Evolutionary conservation across 352 stramenopile species (phyloP).

Genomic region (Thraustochytrium striatum): DNA sequence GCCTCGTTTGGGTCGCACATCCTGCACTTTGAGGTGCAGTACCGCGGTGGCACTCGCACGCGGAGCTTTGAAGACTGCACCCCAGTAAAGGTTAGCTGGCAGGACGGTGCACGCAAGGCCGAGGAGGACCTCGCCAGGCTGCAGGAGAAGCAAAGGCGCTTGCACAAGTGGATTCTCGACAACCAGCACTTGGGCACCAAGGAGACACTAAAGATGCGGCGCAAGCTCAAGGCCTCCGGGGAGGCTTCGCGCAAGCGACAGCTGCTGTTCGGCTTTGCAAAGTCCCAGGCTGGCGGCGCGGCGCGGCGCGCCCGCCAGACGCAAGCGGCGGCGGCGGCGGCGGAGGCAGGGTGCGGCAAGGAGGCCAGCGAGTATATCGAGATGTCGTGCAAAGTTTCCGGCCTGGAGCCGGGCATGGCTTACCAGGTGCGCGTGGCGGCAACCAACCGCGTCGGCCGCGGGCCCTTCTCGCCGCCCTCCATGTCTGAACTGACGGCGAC

Average conservation of each 20-base stretch:
- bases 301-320: not conserved
- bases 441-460: conserved; percentile 8
- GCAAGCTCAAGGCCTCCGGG: conserved; percentile 1
- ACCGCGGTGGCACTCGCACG: not conserved
- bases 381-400: conserved; percentile 1
- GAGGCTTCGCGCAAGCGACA: not conserved
- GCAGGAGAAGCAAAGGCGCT: no score
- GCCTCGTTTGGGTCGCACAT: conserved; percentile 37
- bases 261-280: not conserved
- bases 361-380: not conserved
- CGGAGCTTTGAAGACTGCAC: conserved; percentile 20
- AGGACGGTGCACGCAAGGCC: not conserved
- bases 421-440: conserved; percentile 21
- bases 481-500: not conserved
- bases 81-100: not conserved
- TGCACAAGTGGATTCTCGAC: conserved; percentile 10
- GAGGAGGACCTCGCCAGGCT: not conserved
- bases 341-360: no score
- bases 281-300: not conserved
- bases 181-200: conserved; percentile 37
- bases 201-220: conserved; percentile 19
- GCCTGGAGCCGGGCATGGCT: conserved; percentile 35
- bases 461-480: not conserved
- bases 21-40: conserved; percentile 22
- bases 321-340: no score